These are phyloP conservation scores for Ophioceras dolichostomum DNA, from an alignment of 2,329 filamentous ascomycete genomes.

Conservation along the genomic window DNA sequence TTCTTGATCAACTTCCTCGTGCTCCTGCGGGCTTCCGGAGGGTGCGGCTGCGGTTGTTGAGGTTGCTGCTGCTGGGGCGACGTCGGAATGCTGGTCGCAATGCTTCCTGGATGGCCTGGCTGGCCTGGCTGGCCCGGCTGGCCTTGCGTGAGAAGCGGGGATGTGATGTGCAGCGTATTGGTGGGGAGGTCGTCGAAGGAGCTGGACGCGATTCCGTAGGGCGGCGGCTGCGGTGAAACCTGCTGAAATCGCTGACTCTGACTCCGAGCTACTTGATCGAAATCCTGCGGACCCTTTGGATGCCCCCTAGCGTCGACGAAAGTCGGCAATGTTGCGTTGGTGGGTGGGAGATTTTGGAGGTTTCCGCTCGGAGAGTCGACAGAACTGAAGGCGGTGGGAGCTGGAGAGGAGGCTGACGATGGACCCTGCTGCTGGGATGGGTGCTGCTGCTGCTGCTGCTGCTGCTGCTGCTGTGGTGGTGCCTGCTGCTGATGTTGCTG, in stretches of 20 bases:
- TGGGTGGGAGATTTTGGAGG: not conserved
- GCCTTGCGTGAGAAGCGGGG: constrained; percentile 12
- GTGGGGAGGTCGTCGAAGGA: constrained; percentile 29
- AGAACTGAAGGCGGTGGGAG: constrained; percentile 6
- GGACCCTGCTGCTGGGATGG: constrained; percentile 7
- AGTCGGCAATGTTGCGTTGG: not conserved
- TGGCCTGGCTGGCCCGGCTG: constrained; percentile 6
- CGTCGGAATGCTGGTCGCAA: constrained; percentile 13
- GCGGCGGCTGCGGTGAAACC: constrained; percentile 15
- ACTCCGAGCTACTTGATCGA: constrained; percentile 38
- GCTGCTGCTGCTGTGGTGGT: constrained; percentile 16
- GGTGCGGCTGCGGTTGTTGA: constrained; percentile 9
- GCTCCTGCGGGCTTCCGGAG: constrained; percentile 31
- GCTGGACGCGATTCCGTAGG: constrained; percentile 22
- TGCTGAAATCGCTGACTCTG: constrained; percentile 27
- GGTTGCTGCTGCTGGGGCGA: constrained; percentile 8
- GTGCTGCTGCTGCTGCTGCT: constrained; percentile 20
- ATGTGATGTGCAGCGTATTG: constrained; percentile 12
- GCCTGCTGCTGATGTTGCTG: constrained; percentile 15
- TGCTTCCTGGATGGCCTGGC: too few species aligned
- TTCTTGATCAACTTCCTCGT: constrained; percentile 42
- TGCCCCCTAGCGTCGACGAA: constrained; percentile 21
- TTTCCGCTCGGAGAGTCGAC: not conserved
- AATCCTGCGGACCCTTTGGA: constrained; percentile 24
- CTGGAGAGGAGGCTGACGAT: constrained; percentile 12